phyloP scores from a whole-genome alignment of 2,329 filamentous ascomycete genomes.

The Balansia obtecta region DNA sequence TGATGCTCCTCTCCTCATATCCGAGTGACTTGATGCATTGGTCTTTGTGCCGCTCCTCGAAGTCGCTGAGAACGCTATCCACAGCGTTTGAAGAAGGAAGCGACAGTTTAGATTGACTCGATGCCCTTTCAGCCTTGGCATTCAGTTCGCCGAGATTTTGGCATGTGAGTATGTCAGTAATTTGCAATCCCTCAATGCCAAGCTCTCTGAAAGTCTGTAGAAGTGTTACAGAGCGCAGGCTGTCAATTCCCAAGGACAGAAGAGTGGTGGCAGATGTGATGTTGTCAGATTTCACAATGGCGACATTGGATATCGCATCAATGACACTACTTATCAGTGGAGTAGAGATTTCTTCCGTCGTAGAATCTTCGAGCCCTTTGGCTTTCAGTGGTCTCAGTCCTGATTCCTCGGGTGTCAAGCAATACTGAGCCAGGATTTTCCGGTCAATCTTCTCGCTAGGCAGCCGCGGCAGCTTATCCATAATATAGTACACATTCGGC shows the following conservation, averaged over 20 bases:
- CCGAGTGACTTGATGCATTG: background rate
- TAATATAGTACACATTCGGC: conserved; percentile 37
- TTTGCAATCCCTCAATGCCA: background rate
- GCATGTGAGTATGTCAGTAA: background rate
- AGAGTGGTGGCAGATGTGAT: background rate
- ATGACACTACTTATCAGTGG: background rate
- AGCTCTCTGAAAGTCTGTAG: conserved; percentile 17
- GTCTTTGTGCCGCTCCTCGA: background rate
- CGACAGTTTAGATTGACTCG: background rate
- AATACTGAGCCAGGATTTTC: conserved; percentile 15
- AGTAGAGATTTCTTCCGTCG: background rate
- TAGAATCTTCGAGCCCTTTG: background rate
- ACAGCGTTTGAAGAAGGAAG: background rate
- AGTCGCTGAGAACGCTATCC: background rate
- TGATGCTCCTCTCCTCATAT: background rate
- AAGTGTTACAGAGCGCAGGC: conserved; percentile 21
- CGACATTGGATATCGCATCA: background rate
- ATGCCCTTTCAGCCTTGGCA: conserved; percentile 9
- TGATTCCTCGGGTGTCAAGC: background rate
- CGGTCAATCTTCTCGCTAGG: conserved; percentile 51
- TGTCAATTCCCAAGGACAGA: conserved; percentile 17
- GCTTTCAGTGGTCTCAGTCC: background rate
- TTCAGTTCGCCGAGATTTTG: conserved; percentile 8
- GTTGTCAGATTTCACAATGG: background rate
- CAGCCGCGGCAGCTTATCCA: conserved; percentile 41